Evolutionary conservation across 805 yeast species (phyloP), one percentile per base, ranked within the genome.

Genomic region (Torulaspora maleeae): DNA sequence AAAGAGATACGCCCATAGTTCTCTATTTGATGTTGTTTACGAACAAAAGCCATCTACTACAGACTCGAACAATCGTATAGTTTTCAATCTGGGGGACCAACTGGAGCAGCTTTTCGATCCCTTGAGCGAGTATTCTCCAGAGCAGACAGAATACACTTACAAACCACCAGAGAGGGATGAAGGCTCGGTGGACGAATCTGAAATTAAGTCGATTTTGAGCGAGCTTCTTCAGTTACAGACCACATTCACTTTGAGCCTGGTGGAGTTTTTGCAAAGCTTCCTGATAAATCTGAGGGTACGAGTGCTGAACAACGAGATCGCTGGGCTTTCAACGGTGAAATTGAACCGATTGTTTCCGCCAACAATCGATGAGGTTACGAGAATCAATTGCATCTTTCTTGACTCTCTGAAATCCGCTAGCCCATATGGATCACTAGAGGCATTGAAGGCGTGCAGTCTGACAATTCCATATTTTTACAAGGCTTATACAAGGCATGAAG

Each of bases 401-500:
- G 95, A 85, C 53, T 79, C 93, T 17, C 66, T 91, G 44, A 77
- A 78, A 47, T 64, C 75, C 12, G 91, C 97, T 0, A 58, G 70
- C 2, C 78, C 82, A 0, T 78, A 64, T 59, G 96, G 96, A 2
- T 77, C 83, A 41, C 74, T 76, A 41, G 97, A 91, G 63, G 72
- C 87, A 3, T 64, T 91, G 48, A 82, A 78, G 50, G 95, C 91
- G 0, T 78, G 95, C 59, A 93, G 89, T 3, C 75, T 79, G 41
- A 81, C 93, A 0, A 74, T 91, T 12, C 96, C 97, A 0, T 88
- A 87, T 63, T 91, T 89, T 62, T 91, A 86, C 68, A 86, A 89
- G 59, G 95, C 97, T 0, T 86, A 86, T 55, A 86, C 89, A 73
- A 74, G 97, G 46, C 97, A 91, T 64, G 95, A 90, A 64, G 96